Evolutionary conservation across 768 basidiomycete species (phyloP).

Genomic region (Boletus patriciae): DNA sequence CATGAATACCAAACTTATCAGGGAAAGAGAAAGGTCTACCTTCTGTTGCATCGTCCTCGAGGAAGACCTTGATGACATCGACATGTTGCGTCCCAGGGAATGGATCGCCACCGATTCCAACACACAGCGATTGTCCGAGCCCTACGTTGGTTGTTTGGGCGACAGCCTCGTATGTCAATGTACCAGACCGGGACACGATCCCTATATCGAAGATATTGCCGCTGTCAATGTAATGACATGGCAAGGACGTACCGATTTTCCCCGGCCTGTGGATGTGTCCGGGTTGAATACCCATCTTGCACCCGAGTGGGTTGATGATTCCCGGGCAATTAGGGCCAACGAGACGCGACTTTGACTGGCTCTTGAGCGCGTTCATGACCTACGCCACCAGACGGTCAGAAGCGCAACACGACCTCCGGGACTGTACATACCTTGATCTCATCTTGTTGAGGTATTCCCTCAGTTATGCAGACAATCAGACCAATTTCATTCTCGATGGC

Average conservation of each 20-base stretch:
- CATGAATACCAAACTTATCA: slow-evolving; percentile 2
- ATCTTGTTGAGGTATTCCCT: slow-evolving; percentile 97
- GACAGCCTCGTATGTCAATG: slow-evolving; percentile 97
- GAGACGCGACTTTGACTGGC: slow-evolving; percentile 91
- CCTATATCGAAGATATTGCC: slow-evolving; percentile 43
- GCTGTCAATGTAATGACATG: background rate
- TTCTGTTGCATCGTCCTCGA: slow-evolving; percentile 91
- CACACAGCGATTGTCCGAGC: slow-evolving; percentile 93
- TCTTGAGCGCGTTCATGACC: slow-evolving; percentile 93
- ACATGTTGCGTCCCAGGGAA: slow-evolving; percentile 96
- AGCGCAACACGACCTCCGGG: background rate
- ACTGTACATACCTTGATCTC: slow-evolving; percentile 74
- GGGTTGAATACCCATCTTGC: slow-evolving; percentile 99
- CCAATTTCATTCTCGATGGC: slow-evolving; percentile 98
- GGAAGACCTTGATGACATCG: slow-evolving; percentile 94
- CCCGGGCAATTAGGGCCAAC: slow-evolving; percentile 99
- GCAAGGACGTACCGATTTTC: slow-evolving; percentile 70
- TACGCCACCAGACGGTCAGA: slow-evolving; percentile 28
- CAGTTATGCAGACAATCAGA: slow-evolving; percentile 97
- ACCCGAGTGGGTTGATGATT: slow-evolving; percentile 94
- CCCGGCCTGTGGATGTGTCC: slow-evolving; percentile 97
- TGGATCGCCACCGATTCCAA: slow-evolving; percentile 97
- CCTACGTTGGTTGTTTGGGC: slow-evolving; percentile 95
- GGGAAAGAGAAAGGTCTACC: slow-evolving; percentile 44
- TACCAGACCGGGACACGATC: slow-evolving; percentile 94